These are phyloP conservation scores for Lichina pygmaea DNA, from an alignment of 495 filamentous ascomycete genomes.

Conservation along the genomic window DNA sequence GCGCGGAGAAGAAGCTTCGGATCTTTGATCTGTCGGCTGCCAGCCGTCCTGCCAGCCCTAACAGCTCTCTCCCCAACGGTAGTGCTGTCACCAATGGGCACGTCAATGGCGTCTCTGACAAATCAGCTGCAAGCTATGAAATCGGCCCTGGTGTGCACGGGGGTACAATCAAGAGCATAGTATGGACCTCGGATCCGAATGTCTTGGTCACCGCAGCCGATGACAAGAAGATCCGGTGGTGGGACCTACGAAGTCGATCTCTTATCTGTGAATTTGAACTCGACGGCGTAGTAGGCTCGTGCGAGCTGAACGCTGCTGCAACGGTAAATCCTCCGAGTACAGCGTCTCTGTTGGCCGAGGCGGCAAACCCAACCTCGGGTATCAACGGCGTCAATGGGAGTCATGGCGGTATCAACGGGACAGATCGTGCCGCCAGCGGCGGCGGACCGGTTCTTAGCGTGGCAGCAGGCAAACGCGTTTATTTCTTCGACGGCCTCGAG, in stretches of 20 bases:
- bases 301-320: conserved; percentile 43
- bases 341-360: conserved; percentile 14
- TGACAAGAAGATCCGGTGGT: conserved; percentile 81
- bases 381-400: conserved; percentile 21
- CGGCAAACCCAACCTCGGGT: conserved; percentile 9
- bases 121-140: conserved; percentile 38
- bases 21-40: conserved; percentile 55
- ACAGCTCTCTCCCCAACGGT: conserved; percentile 7
- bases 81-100: conserved; percentile 6
- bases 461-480: conserved; percentile 68
- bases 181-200: conserved; percentile 73
- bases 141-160: conserved; percentile 61
- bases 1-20: conserved; percentile 85
- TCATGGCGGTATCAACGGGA: too few relatives aligned
- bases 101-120: conserved; percentile 11
- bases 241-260: conserved; percentile 51
- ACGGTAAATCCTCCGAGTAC: conserved; percentile 12
- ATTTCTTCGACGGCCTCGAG: conserved; percentile 61
- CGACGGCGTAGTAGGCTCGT: conserved; percentile 65
- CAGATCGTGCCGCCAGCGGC: conserved; percentile 11
- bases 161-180: conserved; percentile 76
- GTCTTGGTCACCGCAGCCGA: conserved; percentile 71
- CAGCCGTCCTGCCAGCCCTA: conserved; percentile 9
- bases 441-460: conserved; percentile 22
- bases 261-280: conserved; percentile 44